Percentiles rank a stretch among this genome's conserved stretches.
Conservation (phyloP, 108 stramenopile species). For the Stephanodiscus triporus region DNA sequence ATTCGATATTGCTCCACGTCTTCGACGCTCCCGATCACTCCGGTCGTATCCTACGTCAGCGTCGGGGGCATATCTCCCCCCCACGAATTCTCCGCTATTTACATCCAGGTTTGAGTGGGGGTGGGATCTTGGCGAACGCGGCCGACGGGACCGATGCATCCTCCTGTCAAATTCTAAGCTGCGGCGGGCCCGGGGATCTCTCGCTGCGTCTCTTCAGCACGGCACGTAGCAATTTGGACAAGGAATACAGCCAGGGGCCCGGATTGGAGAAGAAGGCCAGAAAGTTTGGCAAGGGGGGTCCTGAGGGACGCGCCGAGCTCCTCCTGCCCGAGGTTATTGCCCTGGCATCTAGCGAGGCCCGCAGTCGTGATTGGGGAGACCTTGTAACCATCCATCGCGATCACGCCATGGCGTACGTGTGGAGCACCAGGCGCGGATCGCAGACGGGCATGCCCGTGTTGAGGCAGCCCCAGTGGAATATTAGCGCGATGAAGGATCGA, state of each 20-base stretch:
- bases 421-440: constrained; percentile 75
- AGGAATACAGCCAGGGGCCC: constrained; percentile 84
- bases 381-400: constrained; percentile 86
- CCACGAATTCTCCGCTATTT: constrained; percentile 73
- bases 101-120: constrained; percentile 65
- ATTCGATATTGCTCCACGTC: constrained; percentile 73
- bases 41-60: constrained; percentile 67
- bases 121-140: constrained; percentile 63
- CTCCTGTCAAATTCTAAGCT: constrained; percentile 80
- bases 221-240: constrained; percentile 78
- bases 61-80: constrained; percentile 80
- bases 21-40: constrained; percentile 90
- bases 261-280: constrained; percentile 78
- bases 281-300: constrained; percentile 60
- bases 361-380: constrained; percentile 86
- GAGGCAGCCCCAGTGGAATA: constrained; percentile 80
- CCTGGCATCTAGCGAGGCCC: constrained; percentile 66
- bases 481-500: constrained; percentile 80
- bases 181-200: constrained; percentile 64
- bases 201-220: constrained; percentile 83
- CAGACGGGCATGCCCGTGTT: constrained; percentile 79
- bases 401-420: constrained; percentile 89
- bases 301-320: constrained; percentile 60
- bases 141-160: constrained; percentile 83
- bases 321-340: constrained; percentile 72